phyloP scores from a whole-genome alignment of 441 rosid genomes.

The Biscutella laevigata region DNA sequence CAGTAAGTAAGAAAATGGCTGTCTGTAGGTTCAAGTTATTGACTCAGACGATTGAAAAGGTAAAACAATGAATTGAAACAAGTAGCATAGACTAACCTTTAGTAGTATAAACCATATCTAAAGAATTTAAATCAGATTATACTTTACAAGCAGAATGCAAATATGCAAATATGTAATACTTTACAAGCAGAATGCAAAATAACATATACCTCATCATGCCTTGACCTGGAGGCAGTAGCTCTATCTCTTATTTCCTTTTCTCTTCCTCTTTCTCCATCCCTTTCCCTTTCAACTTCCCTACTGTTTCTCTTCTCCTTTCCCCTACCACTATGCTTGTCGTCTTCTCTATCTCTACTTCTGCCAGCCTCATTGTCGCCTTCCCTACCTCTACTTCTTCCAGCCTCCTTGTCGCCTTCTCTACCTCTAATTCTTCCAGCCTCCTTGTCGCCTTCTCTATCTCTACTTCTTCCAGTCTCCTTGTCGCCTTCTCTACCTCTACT shows the following conservation, averaged over 20 bases:
- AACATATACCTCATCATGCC: slow-evolving; percentile 45
- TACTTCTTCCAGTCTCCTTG: no score
- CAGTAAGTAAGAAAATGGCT: slow-evolving; percentile 1
- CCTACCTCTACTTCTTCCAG: no score
- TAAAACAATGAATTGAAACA: neutral
- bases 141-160: neutral
- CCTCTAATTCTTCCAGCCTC: no score
- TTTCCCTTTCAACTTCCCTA: slow-evolving; percentile 30
- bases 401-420: no score
- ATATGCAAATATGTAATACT: no score
- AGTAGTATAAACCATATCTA: slow-evolving; percentile 7
- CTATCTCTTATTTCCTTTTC: no score
- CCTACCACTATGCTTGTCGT: slow-evolving; percentile 28
- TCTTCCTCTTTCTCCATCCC: slow-evolving; percentile 19
- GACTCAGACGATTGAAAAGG: neutral
- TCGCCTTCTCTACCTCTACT: no score
- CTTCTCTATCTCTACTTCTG: no score
- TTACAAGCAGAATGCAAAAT: neutral
- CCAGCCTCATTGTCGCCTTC: no score
- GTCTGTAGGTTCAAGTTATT: neutral
- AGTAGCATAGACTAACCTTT: neutral
- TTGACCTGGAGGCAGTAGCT: slow-evolving; percentile 28
- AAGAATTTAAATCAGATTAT: neutral
- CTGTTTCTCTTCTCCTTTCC: slow-evolving; percentile 30
- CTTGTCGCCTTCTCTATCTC: no score